These are phyloP conservation scores for Psilocybe subaeruginosa DNA, from an alignment of 768 basidiomycete species.

Conservation along the genomic window DNA sequence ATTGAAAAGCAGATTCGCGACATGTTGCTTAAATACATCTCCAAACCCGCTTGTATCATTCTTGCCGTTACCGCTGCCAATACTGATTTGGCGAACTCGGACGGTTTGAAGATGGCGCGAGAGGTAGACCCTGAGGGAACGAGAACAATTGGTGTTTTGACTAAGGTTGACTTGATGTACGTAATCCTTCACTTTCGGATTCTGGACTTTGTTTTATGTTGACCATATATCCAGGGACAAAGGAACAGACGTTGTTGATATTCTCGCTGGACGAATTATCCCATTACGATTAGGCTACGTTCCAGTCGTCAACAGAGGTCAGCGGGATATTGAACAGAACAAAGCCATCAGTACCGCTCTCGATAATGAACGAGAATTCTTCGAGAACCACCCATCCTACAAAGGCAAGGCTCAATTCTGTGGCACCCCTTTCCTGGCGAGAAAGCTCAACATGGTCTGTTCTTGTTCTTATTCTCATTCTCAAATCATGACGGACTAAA, in stretches of 20 bases:
- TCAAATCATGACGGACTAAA: neutral
- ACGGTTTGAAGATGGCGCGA: constrained; percentile 93
- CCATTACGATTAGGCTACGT: constrained; percentile 97
- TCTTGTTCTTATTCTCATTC: neutral
- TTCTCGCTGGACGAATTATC: constrained; percentile 95
- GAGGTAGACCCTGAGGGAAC: constrained; percentile 98
- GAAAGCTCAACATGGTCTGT: constrained; percentile 91
- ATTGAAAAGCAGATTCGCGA: constrained; percentile 98
- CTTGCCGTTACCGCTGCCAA: constrained; percentile 97
- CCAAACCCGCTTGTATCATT: constrained; percentile 94
- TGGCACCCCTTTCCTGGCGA: constrained; percentile 94
- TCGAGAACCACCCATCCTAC: constrained; percentile 93
- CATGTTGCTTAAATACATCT: constrained; percentile 95
- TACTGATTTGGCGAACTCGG: constrained; percentile 97
- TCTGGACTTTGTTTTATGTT: constrained; percentile 3
- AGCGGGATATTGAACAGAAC: constrained; percentile 91
- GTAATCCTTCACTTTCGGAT: constrained; percentile 30
- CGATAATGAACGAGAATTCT: constrained; percentile 90
- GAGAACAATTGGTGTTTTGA: constrained; percentile 96
- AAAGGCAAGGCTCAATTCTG: constrained; percentile 95
- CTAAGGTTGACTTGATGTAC: constrained; percentile 97
- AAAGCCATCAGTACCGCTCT: constrained; percentile 87
- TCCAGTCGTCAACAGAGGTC: constrained; percentile 97
- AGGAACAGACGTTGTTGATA: constrained; percentile 98
- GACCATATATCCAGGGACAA: constrained; percentile 72